A percentile compares a stretch with the other conserved stretches of the same genome.
Evolutionary conservation across 1,284 basidiomycete genomes (phyloP).

Genomic region (Boletus sp.): DNA sequence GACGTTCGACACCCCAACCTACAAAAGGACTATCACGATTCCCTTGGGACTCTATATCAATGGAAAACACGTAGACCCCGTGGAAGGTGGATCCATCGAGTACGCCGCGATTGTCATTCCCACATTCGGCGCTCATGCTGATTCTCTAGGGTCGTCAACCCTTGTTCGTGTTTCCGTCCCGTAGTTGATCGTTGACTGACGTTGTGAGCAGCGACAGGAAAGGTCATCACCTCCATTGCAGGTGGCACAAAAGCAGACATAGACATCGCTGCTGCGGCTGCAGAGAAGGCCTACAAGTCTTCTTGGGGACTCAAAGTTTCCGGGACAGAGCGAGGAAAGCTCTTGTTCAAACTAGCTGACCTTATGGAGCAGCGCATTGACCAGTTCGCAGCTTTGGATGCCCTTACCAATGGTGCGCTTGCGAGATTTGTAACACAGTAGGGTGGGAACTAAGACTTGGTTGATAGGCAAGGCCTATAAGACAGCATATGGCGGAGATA

Average conservation of each 20-base stretch:
- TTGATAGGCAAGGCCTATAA: slow-evolving; percentile 51
- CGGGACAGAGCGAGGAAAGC: slow-evolving; percentile 59
- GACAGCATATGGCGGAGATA: slow-evolving; percentile 56
- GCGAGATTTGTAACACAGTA: background rate
- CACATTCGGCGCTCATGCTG: background rate
- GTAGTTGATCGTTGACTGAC: background rate
- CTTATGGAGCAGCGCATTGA: slow-evolving; percentile 67
- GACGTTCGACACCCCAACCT: slow-evolving; percentile 28
- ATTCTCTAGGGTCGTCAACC: slow-evolving; percentile 29
- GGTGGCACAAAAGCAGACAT: slow-evolving; percentile 31
- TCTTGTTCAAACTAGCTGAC: slow-evolving; percentile 63
- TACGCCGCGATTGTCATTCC: slow-evolving; percentile 11
- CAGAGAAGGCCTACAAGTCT: slow-evolving; percentile 48
- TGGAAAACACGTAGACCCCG: slow-evolving; percentile 30
- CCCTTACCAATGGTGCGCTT: slow-evolving; percentile 55
- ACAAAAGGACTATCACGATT: slow-evolving; percentile 32
- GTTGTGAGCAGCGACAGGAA: slow-evolving; percentile 25
- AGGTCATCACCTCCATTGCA: slow-evolving; percentile 27
- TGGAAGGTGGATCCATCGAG: slow-evolving; percentile 32
- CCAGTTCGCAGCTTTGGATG: slow-evolving; percentile 66
- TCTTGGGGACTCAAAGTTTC: slow-evolving; percentile 61
- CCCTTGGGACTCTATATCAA: slow-evolving; percentile 36
- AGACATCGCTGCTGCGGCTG: slow-evolving; percentile 43
- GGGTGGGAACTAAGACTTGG: background rate
- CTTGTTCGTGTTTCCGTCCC: slow-evolving; percentile 16